Base-by-base conservation (phyloP, 768 basidiomycete species). In the Cyathus striatus region DNA sequence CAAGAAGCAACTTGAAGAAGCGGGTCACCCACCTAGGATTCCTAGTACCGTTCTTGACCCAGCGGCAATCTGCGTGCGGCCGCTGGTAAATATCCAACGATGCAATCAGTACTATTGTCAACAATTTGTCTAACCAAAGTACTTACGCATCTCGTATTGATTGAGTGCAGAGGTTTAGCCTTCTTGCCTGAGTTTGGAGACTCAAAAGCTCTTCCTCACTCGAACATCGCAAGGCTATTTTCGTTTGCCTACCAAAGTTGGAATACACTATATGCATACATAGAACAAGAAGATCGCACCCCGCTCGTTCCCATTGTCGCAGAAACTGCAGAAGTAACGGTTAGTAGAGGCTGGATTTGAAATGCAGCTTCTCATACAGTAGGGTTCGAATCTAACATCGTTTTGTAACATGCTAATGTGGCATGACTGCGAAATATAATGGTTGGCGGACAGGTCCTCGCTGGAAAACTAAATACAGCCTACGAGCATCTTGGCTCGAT, bases 321-420 rank as follows among this genome's bases (percentile, higher is more conserved):
- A 91, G 57, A 24, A 90, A 69, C 82, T 90, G 58, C 6, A 27
- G 23, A 25, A 9, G 6, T 14, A 23, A 20, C 23, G 7, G 39
- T 45, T 17, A 45, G 27, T 32, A 32, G 16, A 21, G 6, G n/a
- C n/a, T n/a, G n/a, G n/a, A n/a, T n/a, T n/a, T n/a, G n/a, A n/a
- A n/a, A n/a, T n/a, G n/a, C n/a, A n/a, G 13, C 5, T 22, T 23
- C n/a, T 39, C 50, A 38, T 54, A 83, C 85, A 56, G 68, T 60
- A 3, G 89, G 85, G 62, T 93, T 92, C 22, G 69, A 68, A 52
- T 76, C 77, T 43, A 66, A 52, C 17, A 94, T 61, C 1, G 78
- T 70, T 65, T 87, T 86, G 60, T 92, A 93, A 63, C 91, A 93
- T 17, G 88, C 89, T 21, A 95, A 64, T 2, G 92, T 91, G 21